Evolutionary conservation across 257 asterid genomes (phyloP), one percentile per base, ranked within the genome.

Genomic region (Jacaranda copaia): DNA sequence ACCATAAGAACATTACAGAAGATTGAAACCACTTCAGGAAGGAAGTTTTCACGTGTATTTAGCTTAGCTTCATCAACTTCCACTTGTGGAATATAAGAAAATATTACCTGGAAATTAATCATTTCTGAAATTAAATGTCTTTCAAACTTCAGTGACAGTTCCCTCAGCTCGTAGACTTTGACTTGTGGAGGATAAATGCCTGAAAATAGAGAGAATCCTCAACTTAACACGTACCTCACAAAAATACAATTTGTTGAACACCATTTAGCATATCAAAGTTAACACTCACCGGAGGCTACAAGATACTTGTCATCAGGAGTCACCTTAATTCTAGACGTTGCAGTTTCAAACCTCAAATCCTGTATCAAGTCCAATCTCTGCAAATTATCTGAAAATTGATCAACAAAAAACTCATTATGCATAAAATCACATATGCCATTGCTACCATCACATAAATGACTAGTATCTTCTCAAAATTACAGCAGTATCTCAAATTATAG

Each of bases 171-270:
- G 40, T 83, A 95, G 56, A 95, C 99, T 89, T 95, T 95, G 70
- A 93, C 79, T 86, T 95, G 99, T 36, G 99, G 99, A 61, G 99
- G 99, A 71, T 95, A 93, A 77, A 95, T 95, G 73, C 99, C 98
- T 94, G 81, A 76, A 45, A 43, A 51, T 5, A 63, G 68, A 73
- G 35, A 71, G 71, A 38, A 56, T 61, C 15, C 43, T 55, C 67
- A 68, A 52, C 19, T 76, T 2, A 70, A 57, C 14, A 49, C 46
- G 36, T 56, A 53, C 10, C 12, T 19, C 58, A 42, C 57, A 75
- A 36, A 75, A 38, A 15, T 19, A 63, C 3, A 12, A 32, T 2
- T 36, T 35, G 35, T 38, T 10, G 7, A 52, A 62, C 59, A 63
- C 3, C 1, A 76, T 4, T 1, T 39, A 8, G 40, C 45, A 43